Evolutionary conservation across 306 rosid species (phyloP).

Genomic region (Mucuna pruriens): DNA sequence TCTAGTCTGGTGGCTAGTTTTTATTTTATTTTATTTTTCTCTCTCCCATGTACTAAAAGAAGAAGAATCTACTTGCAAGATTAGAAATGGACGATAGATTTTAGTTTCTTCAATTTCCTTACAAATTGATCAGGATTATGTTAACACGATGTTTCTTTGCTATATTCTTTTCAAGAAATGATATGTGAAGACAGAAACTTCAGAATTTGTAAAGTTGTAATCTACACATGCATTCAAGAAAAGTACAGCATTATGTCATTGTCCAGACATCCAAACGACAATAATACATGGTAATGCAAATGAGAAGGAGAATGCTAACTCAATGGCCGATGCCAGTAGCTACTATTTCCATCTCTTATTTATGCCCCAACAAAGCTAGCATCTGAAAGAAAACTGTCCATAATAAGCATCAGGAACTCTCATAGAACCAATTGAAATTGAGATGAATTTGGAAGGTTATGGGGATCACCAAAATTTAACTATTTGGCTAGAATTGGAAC

Average conservation of each 20-base stretch:
- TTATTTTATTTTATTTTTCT: background rate
- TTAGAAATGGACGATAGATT: background rate
- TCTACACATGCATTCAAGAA: background rate
- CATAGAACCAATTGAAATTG: background rate
- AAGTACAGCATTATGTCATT: background rate
- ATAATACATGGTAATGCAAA: constrained; percentile 6
- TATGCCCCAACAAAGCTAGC: constrained; percentile 1
- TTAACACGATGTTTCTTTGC: background rate
- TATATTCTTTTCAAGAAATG: constrained; percentile 6
- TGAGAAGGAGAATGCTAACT: background rate
- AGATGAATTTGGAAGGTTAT: background rate
- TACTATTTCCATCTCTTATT: constrained; percentile 35
- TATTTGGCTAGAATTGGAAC: constrained; percentile 67
- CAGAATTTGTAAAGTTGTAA: background rate
- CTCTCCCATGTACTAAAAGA: background rate
- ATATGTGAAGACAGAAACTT: background rate
- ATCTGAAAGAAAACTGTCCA: background rate
- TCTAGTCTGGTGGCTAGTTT: background rate
- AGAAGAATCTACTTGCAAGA: background rate
- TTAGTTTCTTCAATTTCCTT: background rate
- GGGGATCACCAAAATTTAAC: constrained; percentile 25
- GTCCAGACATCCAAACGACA: background rate
- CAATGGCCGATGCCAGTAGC: constrained; percentile 14
- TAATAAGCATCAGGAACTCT: constrained; percentile 5
- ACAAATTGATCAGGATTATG: background rate